phyloP scores from a whole-genome alignment of 441 rosid genomes.

The Brassica balearica region DNA sequence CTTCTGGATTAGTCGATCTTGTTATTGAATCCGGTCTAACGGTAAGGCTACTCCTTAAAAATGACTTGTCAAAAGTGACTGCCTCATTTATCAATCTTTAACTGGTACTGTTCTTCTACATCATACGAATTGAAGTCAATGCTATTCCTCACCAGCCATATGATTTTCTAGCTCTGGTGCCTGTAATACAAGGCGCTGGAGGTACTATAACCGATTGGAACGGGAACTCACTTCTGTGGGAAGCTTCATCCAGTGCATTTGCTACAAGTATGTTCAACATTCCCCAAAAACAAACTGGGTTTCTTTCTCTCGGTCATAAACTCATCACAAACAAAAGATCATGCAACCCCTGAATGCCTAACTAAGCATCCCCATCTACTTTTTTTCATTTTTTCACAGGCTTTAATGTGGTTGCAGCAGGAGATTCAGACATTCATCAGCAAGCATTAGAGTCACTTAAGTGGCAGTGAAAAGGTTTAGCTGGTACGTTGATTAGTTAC shows the following conservation, averaged over 20 bases:
- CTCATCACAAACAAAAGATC: background rate
- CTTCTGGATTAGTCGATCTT: slow-evolving; percentile 95
- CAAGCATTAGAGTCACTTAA: slow-evolving; percentile 71
- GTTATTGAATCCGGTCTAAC: slow-evolving; percentile 92
- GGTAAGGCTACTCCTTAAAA: slow-evolving; percentile 52
- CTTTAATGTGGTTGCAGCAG: slow-evolving; percentile 90
- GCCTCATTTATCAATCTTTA: slow-evolving; percentile 18
- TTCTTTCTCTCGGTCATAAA: slow-evolving; percentile 15
- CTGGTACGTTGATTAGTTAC: slow-evolving; percentile 24
- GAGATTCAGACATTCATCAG: slow-evolving; percentile 72
- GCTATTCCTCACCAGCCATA: slow-evolving; percentile 67
- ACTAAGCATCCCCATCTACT: slow-evolving; percentile 7
- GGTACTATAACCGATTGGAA: slow-evolving; percentile 90
- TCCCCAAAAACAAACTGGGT: background rate
- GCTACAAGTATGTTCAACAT: slow-evolving; percentile 59
- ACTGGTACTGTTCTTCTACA: background rate
- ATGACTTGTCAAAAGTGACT: slow-evolving; percentile 19
- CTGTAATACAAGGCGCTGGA: slow-evolving; percentile 92
- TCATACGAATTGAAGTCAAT: slow-evolving; percentile 15
- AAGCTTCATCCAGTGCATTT: slow-evolving; percentile 67
- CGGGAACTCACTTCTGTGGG: slow-evolving; percentile 72
- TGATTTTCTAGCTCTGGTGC: slow-evolving; percentile 87
- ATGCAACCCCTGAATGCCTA: slow-evolving; percentile 17
- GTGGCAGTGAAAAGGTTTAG: slow-evolving; percentile 58
- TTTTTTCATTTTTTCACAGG: slow-evolving; percentile 51